Evolutionary conservation across 805 yeast genomes (phyloP), one percentile per base, ranked within the genome.

Genomic region (Naumovozyma dairenensis): DNA sequence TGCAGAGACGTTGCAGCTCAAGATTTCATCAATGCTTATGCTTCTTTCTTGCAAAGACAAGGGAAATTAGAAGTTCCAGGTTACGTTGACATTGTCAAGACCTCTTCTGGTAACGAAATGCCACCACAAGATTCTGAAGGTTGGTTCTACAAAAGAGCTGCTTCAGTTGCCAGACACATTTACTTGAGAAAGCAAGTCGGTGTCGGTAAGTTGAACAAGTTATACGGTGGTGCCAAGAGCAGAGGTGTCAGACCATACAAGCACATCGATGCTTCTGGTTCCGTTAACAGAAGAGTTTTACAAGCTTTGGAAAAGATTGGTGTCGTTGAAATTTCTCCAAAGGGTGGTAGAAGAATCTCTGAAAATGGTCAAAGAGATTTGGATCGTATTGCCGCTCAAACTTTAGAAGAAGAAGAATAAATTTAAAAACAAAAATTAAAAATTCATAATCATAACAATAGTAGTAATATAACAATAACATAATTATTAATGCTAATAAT

Each of bases 141-240:
- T 65, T 92, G 98, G 98, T 89, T 85, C 83, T 89, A 89, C 95
- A 84, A 83, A 84, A 83, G 98, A 73, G 94, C 98, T 61, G 98
- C 98, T 63, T 89, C 98, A 43, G 86, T 87, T 69, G 98, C 98
- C 65, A 92, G 98, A 78, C 98, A 92, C 87, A 80, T 92, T 72
- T 92, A 92, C 94, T 77, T 92, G 73, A 86, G 96, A 83, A 92
- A 92, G 75, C 83, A 83, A 60, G 94, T 92, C 61, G 98, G 98
- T 82, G 94, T 89, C 59, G 98, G 98, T 77, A 83, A 83, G 66
- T 80, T 92, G 66, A 89, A 89, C 94, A 92, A 85, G 74, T 76
- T 85, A 61, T 92, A 92, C 92, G 98, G 98, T 72, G 93, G 94
- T 74, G 86, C 97, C 62, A 74, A 79, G 70, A 89, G 86, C 94